Evolutionary conservation across 2,329 filamentous ascomycete species (phyloP), one percentile per base, ranked within the genome.

Genomic region (Cladophialophora exuberans): DNA sequence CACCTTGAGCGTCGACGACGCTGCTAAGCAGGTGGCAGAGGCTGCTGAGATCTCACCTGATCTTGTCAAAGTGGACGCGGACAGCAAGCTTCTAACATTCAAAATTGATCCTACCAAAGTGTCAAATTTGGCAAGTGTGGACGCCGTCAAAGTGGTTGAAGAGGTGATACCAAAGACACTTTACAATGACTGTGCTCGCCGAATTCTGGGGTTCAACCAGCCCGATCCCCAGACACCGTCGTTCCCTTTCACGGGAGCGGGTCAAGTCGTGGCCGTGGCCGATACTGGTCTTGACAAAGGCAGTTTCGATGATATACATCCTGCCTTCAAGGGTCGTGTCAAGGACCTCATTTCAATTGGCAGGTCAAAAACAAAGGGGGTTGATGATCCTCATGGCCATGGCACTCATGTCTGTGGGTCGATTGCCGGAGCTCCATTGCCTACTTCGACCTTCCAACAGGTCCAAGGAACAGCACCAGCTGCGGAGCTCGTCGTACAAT

Each of bases 221-320:
- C 25, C 43, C 3, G 54, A 52, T 28, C 23, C 20, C 11, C 23
- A 53, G 10, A 47, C 39, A 11, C 49, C 39, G 2, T 7, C 7
- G 7, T 7, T 7, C 28, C 25, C 39, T 13, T 62, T 57, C 26
- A 33, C 41, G 28, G 64, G 62, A 6, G 52, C 57, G 30, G 59
- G 61, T 20, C 58, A 66, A 50, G 50, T 65, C 2, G 57, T 66
- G 43, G 58, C 58, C 1, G 59, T 65, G 23, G 59, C 54, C 15
- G 64, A 66, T 38, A 66, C 60, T 3, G 64, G 64, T 2, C 57
- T 66, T 35, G 63, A 66, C 45, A 57, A 54, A 28, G 61, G 57
- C 3, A 54, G 39, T 36, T 47, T 45, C 6, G 36, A 39, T 2
- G 52, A 61, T 43, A 50, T 53, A 2, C 64, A 66, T 38, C 28